phyloP scores from a whole-genome alignment of 495 filamentous ascomycete genomes.

The Lindgomyces ingoldianus region DNA sequence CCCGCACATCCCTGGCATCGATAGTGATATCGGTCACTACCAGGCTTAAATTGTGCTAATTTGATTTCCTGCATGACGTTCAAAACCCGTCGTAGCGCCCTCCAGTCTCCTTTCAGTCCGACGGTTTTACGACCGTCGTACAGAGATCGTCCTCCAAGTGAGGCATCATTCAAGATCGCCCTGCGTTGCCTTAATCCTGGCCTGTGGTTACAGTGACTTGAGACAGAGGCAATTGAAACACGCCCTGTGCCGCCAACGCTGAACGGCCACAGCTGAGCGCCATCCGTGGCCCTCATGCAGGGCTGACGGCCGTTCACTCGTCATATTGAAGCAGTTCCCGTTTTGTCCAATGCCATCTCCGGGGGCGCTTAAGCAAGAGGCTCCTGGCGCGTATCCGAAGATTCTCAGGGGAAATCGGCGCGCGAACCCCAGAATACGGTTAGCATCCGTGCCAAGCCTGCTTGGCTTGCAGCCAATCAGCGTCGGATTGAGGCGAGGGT shows the following conservation, averaged over 20 bases:
- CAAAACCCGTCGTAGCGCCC: slow-evolving; percentile 14
- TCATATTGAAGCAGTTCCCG: slow-evolving; percentile 21
- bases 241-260: slow-evolving; percentile 5
- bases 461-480: slow-evolving; percentile 8
- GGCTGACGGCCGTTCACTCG: slow-evolving; percentile 28
- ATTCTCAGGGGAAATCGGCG: slow-evolving; percentile 31
- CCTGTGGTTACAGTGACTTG: slow-evolving; percentile 1
- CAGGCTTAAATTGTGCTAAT: slow-evolving; percentile 33
- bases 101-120: slow-evolving; percentile 16
- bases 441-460: slow-evolving; percentile 12
- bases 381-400: slow-evolving; percentile 23
- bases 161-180: neutral
- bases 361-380: slow-evolving; percentile 22
- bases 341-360: slow-evolving; percentile 35
- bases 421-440: slow-evolving; percentile 20
- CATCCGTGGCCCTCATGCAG: slow-evolving; percentile 25
- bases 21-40: slow-evolving; percentile 13
- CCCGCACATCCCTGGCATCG: slow-evolving; percentile 21
- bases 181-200: neutral
- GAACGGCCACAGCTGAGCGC: neutral
- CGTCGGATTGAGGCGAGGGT: too few relatives aligned
- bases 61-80: slow-evolving; percentile 30
- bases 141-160: slow-evolving; percentile 7
- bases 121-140: slow-evolving; percentile 18
- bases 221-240: slow-evolving; percentile 20